These are phyloP conservation scores for Colletotrichum sp. DNA, from an alignment of 2,329 filamentous ascomycete genomes.

Conservation along the genomic window DNA sequence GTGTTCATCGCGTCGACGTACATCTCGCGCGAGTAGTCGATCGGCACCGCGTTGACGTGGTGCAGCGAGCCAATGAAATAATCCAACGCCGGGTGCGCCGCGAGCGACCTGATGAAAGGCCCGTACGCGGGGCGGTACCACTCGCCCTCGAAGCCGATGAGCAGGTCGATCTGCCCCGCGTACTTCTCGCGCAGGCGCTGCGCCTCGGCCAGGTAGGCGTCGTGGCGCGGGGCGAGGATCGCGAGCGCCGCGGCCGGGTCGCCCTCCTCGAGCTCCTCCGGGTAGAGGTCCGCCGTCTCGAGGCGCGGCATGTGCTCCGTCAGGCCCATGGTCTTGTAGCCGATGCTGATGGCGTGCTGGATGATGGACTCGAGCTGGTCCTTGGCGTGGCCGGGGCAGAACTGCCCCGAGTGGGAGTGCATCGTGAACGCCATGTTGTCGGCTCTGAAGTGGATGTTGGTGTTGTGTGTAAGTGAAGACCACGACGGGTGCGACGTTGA, in stretches of 20 bases:
- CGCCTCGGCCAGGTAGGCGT: slow-evolving; percentile 79
- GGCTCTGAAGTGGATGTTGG: not conserved
- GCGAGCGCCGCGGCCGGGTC: slow-evolving; percentile 54
- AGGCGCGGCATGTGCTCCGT: slow-evolving; percentile 96
- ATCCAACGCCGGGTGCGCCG: slow-evolving; percentile 71
- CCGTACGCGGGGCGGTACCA: slow-evolving; percentile 78
- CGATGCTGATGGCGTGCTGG: slow-evolving; percentile 75
- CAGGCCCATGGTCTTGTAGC: slow-evolving; percentile 83
- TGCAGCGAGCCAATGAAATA: slow-evolving; percentile 94
- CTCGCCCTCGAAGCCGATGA: slow-evolving; percentile 92
- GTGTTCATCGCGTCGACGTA: slow-evolving; percentile 69
- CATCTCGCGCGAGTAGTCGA: slow-evolving; percentile 78
- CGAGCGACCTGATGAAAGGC: slow-evolving; percentile 61
- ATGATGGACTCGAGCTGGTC: slow-evolving; percentile 86
- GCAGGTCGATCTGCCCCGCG: slow-evolving; percentile 71
- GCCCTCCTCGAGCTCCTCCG: slow-evolving; percentile 74
- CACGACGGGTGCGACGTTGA: not conserved
- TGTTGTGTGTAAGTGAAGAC: not conserved
- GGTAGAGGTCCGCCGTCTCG: slow-evolving; percentile 79
- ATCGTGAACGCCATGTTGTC: slow-evolving; percentile 89
- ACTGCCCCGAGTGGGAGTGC: slow-evolving; percentile 97
- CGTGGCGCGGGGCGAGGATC: slow-evolving; percentile 61
- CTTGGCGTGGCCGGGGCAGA: slow-evolving; percentile 89
- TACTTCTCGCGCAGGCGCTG: slow-evolving; percentile 74
- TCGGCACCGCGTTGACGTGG: slow-evolving; percentile 84